These are phyloP conservation scores for Pseudogymnoascus sp. DNA, from an alignment of 2,329 filamentous ascomycete genomes.

Conservation along the genomic window DNA sequence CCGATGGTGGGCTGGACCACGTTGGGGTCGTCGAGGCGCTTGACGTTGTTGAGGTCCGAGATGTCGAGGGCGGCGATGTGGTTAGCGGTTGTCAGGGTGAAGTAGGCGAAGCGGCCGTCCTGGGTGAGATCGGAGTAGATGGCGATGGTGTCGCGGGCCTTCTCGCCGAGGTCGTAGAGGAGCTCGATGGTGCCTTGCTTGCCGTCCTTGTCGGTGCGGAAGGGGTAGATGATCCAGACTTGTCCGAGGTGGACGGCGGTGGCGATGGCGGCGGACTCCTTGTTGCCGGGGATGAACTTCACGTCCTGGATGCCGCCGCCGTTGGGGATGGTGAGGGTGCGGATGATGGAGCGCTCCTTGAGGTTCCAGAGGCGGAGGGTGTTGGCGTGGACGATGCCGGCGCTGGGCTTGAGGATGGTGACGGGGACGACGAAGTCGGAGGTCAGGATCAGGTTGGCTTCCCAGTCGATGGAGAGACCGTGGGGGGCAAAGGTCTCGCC, in stretches of 20 bases:
- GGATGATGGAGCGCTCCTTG: slow-evolving; percentile 44
- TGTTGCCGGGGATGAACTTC: slow-evolving; percentile 56
- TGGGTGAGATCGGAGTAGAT: slow-evolving; percentile 54
- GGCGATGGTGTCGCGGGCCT: slow-evolving; percentile 46
- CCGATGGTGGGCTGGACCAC: slow-evolving; percentile 51
- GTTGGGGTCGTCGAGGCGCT: slow-evolving; percentile 52
- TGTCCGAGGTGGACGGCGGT: slow-evolving; percentile 52
- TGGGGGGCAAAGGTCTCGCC: slow-evolving; percentile 54
- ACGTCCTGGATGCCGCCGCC: slow-evolving; percentile 55
- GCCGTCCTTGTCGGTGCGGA: slow-evolving; percentile 45
- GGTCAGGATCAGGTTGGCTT: slow-evolving; percentile 50
- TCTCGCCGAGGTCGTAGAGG: slow-evolving; percentile 49
- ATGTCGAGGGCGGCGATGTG: slow-evolving; percentile 56
- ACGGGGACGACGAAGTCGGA: slow-evolving; percentile 56
- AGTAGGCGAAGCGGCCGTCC: slow-evolving; percentile 51
- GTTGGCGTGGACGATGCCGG: slow-evolving; percentile 45
- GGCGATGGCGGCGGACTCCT: slow-evolving; percentile 49
- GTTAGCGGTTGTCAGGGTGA: slow-evolving; percentile 53
- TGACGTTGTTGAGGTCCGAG: slow-evolving; percentile 50
- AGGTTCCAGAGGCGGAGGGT: slow-evolving; percentile 55
- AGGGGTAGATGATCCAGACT: slow-evolving; percentile 59
- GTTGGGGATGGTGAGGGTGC: slow-evolving; percentile 52
- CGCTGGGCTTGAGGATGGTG: slow-evolving; percentile 51
- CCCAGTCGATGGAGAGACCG: slow-evolving; percentile 49
- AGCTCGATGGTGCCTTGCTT: slow-evolving; percentile 50